Evolutionary conservation across 139 green algal genomes (phyloP).

Genomic region (Closterium sp.): DNA sequence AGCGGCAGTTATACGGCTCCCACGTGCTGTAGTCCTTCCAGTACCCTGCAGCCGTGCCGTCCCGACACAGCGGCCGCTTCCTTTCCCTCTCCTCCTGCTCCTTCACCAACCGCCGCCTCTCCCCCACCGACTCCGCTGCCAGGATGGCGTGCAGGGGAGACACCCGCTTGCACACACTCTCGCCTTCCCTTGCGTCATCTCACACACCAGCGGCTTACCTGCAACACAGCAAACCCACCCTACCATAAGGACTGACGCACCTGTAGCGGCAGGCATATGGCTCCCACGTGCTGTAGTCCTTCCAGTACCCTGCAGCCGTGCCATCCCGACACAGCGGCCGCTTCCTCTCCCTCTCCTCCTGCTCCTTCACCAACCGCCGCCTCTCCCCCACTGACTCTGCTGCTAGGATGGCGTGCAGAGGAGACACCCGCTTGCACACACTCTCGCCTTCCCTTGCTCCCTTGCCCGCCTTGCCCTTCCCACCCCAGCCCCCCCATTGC

Average conservation of each 20-base stretch:
- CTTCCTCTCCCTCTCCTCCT: background rate
- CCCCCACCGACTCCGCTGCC: background rate
- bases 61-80: background rate
- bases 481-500: background rate
- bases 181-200: background rate
- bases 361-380: background rate
- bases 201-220: no score
- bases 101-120: no score
- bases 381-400: background rate
- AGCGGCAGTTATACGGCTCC: background rate
- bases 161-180: background rate
- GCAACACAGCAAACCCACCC: no score
- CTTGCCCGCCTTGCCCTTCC: background rate
- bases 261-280: background rate
- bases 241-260: background rate
- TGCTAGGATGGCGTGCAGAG: background rate
- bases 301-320: background rate
- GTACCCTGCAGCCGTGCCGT: background rate
- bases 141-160: background rate
- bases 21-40: background rate
- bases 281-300: background rate
- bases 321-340: background rate
- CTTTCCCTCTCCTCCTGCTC: background rate
- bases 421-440: background rate
- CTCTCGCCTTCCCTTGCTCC: background rate